Base-by-base conservation (phyloP, 805 yeast genomes). In the Candida insectorum region DNA sequence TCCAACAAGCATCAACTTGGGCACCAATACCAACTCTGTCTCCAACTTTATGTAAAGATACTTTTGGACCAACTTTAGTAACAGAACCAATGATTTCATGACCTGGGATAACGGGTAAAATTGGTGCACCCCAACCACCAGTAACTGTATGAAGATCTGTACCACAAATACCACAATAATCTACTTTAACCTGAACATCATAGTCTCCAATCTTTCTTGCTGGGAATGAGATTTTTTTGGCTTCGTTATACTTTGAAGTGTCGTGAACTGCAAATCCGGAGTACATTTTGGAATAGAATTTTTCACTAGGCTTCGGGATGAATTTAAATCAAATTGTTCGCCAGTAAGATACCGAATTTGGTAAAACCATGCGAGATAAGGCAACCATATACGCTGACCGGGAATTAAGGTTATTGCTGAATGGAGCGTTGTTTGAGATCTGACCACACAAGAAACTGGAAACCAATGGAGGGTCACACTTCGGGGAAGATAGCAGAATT, bases 11-110 rank as follows among this genome's bases (percentile, higher is more conserved):
- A 51, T 75, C 79, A 21, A 89, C 87, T 48, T 94, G 94, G 31
- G 83, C 71, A 34, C 91, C 94, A 29, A 84, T 72, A 32, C 93
- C 95, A 17, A 82, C 91, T 45, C 87, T 68, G 45, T 85, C 82
- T 39, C 94, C 95, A 15, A 79, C 53, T 52, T 67, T 73, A 62
- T 58, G 69, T 33, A 41, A 64, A 7, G 58, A 55, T 43, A 84
- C 77, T 24, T 71, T 62, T 14, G 65, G 42, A 33, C 93, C 95
- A 22, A 82, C 65, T 24, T 64, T 68, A 16, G 74, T 65, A 21
- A 80, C 81, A 24, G 57, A 62, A 26, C 86, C 86, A 30, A 81
- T 62, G 46, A 81, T 71, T 54, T 81, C 86, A 54, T 81, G 86
- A 16, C 87, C 87, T 11, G 62, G 66, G 30, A 71, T 66, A 5